Base-by-base conservation (phyloP, 768 basidiomycete species). In the Rhizopogon vesiculosus region DNA sequence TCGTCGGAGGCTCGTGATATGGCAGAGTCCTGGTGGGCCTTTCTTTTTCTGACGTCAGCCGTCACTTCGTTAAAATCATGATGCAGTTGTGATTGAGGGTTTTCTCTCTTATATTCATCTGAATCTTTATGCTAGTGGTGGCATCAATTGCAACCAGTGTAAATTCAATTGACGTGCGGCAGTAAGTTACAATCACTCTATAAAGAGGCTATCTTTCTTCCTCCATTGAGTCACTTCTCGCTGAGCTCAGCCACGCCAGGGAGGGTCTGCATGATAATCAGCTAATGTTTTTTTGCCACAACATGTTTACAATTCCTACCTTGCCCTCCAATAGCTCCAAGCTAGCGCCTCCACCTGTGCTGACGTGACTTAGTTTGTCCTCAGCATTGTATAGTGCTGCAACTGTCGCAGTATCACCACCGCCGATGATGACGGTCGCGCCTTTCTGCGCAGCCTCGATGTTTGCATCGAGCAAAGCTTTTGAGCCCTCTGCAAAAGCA, bases 251-350 rank as follows among this genome's bases (percentile, higher is more conserved):
- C 89, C 63, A 98, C 94, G 68, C 95, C 95, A 52, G 95, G 95
- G 19, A 98, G 81, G 46, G 75, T 84, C 91, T 92, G 58, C 42
- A 40, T 43, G 52, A 46, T 19, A 33, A n/a, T 60, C 28, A 65
- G 59, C 65, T 39, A 65, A 60, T 46, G 42, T 42, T 39, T 25
- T 45, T 50, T 31, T 5, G 41, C 41, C 4, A 10, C 15, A 15
- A 15, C 12, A 55, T 16, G 25, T 22, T 45, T 41, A 7, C 7
- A 29, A 1, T 5, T 58, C 76, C 65, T 64, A 93, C 94, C 87
- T 99, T 99, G 73, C 96, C 96, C 78, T 99, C 96, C 63, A 99
- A 82, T 41, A 99, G 81, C 72, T 99, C 96, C 56, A 99, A 83
- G 68, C 88, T 90, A 31, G 93, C 93, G 51, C 92, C 92, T 45